phyloP scores from a whole-genome alignment of 371 early-diverging fungal genomes.

The Rhizoclosmatium hyalinum region DNA sequence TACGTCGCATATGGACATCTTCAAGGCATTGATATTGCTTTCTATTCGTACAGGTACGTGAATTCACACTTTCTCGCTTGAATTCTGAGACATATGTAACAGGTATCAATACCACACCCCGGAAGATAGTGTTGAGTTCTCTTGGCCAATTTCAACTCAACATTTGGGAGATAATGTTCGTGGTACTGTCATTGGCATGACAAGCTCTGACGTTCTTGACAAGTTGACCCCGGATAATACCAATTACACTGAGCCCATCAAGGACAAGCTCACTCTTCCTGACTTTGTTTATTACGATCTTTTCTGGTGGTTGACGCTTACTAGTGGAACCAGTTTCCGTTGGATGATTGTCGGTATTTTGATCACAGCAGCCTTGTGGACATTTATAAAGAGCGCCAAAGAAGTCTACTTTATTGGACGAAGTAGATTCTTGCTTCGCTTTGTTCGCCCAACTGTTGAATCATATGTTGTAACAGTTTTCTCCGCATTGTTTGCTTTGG shows the following conservation, averaged over 20 bases:
- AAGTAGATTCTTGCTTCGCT: slow-evolving; percentile 23
- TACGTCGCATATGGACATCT: slow-evolving; percentile 36
- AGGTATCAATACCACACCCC: slow-evolving; percentile 52
- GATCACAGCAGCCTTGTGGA: slow-evolving; percentile 14
- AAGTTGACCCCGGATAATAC: background rate
- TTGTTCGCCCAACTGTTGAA: slow-evolving; percentile 38
- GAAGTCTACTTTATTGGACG: slow-evolving; percentile 3
- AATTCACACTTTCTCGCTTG: background rate
- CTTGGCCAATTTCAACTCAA: slow-evolving; percentile 41
- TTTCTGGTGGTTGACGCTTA: slow-evolving; percentile 20
- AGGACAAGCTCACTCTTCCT: slow-evolving; percentile 24
- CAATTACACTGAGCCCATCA: background rate
- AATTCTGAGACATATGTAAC: background rate
- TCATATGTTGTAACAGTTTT: slow-evolving; percentile 31
- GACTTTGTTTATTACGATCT: slow-evolving; percentile 46
- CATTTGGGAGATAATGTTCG: slow-evolving; percentile 52
- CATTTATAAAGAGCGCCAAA: slow-evolving; percentile 18
- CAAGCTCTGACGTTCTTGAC: slow-evolving; percentile 8
- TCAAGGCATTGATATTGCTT: slow-evolving; percentile 51
- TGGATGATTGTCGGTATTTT: slow-evolving; percentile 30
- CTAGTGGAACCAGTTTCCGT: slow-evolving; percentile 15
- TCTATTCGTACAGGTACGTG: slow-evolving; percentile 40
- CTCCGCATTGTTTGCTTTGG: slow-evolving; percentile 7
- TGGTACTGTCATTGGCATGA: slow-evolving; percentile 14
- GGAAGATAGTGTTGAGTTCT: slow-evolving; percentile 46